Evolutionary conservation across 352 stramenopile species (phyloP).

Genomic region (Nothophytophthora sp.): DNA sequence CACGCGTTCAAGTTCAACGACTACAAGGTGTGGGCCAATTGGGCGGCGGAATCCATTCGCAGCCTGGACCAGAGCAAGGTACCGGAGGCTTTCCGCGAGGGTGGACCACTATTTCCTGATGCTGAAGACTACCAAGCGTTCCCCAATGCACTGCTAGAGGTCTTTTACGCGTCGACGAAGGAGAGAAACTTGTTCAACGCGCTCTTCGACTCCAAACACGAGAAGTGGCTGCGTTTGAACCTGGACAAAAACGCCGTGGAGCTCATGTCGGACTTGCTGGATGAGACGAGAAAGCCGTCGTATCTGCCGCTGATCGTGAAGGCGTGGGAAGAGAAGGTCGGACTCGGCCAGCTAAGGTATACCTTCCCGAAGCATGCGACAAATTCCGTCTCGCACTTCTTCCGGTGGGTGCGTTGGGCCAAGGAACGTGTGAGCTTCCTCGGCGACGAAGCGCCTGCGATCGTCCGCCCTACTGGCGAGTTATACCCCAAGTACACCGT

Average conservation of each 20-base stretch:
- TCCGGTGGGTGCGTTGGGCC: constrained; percentile 79
- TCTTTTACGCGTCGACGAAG: constrained; percentile 58
- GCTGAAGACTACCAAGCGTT: constrained; percentile 54
- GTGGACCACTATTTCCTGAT: constrained; percentile 60
- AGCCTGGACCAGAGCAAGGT: constrained; percentile 41
- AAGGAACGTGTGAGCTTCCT: constrained; percentile 78
- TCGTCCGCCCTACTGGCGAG: constrained; percentile 40
- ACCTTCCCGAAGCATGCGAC: constrained; percentile 64
- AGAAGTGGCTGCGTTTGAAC: constrained; percentile 67
- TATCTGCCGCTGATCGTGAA: constrained; percentile 63
- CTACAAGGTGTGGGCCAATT: constrained; percentile 68
- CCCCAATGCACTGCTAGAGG: constrained; percentile 57
- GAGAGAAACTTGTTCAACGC: constrained; percentile 63
- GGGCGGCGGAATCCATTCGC: constrained; percentile 52
- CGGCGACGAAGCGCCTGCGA: constrained; percentile 43
- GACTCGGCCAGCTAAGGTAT: constrained; percentile 53
- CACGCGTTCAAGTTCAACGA: constrained; percentile 46
- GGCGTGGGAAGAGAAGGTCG: constrained; percentile 65
- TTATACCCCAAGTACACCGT: constrained; percentile 75
- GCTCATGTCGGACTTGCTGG: constrained; percentile 41
- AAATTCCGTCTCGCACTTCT: constrained; percentile 73
- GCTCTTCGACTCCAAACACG: constrained; percentile 53
- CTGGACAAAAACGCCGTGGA: constrained; percentile 23
- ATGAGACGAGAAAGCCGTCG: constrained; percentile 35
- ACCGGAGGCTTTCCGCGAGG: constrained; percentile 59